phyloP scores from a whole-genome alignment of 1,284 basidiomycete species.

The Rhodotorula mucilaginosa region DNA sequence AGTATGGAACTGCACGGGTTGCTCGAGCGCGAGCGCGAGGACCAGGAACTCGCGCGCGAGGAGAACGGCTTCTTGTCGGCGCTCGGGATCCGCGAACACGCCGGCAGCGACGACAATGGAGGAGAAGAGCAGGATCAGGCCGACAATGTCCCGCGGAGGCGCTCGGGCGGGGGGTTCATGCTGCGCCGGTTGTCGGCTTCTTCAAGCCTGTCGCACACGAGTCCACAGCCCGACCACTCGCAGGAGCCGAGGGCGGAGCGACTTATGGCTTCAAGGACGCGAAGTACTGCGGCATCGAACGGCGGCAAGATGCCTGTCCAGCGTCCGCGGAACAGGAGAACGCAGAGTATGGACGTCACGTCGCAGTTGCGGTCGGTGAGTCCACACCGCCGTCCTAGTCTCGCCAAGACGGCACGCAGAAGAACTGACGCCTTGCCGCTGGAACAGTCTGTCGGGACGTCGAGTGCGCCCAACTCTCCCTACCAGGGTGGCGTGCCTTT shows the following conservation, averaged over 20 bases:
- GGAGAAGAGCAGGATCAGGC: not conserved
- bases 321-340: conserved; percentile 5
- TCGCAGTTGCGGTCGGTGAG: not conserved
- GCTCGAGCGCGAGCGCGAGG: conserved; percentile 39
- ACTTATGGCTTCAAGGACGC: not conserved
- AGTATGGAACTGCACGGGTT: conserved; percentile 40
- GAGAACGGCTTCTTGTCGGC: conserved; percentile 17
- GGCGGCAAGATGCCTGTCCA: not conserved
- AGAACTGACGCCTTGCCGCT: no score
- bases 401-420: no score
- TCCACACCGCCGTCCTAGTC: no score
- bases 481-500: conserved; percentile 10
- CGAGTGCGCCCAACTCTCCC: conserved; percentile 21
- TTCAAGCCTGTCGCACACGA: not conserved
- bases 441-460: not conserved
- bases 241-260: not conserved
- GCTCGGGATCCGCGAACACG: conserved; percentile 5
- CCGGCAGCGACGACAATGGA: conserved; percentile 1
- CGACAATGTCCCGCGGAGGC: not conserved
- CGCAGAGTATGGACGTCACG: conserved; percentile 38
- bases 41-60: conserved; percentile 23
- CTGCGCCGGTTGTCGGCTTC: conserved; percentile 4
- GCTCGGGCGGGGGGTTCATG: not conserved
- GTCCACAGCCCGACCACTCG: not conserved
- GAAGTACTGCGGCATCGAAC: not conserved